Evolutionary conservation across 768 basidiomycete genomes (phyloP).

Genomic region (Podaxis pistillaris): DNA sequence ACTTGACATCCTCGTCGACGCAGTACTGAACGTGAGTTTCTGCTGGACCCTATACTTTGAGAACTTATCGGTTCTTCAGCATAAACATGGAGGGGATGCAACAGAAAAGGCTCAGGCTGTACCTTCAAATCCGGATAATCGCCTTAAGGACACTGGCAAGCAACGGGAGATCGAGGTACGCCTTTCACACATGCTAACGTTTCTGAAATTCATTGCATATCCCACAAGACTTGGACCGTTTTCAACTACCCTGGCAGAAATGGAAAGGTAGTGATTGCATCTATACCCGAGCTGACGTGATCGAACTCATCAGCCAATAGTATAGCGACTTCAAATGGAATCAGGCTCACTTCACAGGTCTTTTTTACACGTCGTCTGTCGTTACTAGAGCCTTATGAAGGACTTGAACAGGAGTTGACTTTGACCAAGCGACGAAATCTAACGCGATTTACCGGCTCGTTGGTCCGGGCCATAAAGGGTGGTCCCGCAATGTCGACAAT

Average conservation of each 20-base stretch:
- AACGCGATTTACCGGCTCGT: slow-evolving; percentile 73
- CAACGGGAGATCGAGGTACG: slow-evolving; percentile 66
- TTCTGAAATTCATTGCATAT: background rate
- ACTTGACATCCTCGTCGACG: slow-evolving; percentile 80
- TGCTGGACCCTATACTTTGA: background rate
- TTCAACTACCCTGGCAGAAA: slow-evolving; percentile 82
- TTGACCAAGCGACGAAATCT: slow-evolving; percentile 66
- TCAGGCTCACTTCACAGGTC: slow-evolving; percentile 79
- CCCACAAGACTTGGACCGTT: slow-evolving; percentile 72
- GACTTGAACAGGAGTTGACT: slow-evolving; percentile 65
- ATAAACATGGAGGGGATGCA: slow-evolving; percentile 84
- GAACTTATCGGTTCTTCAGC: slow-evolving; percentile 37
- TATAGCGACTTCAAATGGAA: slow-evolving; percentile 75
- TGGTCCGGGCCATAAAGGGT: slow-evolving; percentile 65
- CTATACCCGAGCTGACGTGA: background rate
- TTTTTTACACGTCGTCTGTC: background rate
- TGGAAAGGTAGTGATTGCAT: slow-evolving; percentile 49
- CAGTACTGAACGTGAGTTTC: slow-evolving; percentile 76
- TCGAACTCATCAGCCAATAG: slow-evolving; percentile 24
- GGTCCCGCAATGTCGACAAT: slow-evolving; percentile 77
- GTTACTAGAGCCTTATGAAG: background rate
- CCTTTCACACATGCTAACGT: background rate
- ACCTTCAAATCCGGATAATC: slow-evolving; percentile 67
- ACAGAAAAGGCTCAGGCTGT: slow-evolving; percentile 67
- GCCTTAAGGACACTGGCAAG: slow-evolving; percentile 58